Conservation (phyloP, 768 basidiomycete species). For the Termitomyces sp. region DNA sequence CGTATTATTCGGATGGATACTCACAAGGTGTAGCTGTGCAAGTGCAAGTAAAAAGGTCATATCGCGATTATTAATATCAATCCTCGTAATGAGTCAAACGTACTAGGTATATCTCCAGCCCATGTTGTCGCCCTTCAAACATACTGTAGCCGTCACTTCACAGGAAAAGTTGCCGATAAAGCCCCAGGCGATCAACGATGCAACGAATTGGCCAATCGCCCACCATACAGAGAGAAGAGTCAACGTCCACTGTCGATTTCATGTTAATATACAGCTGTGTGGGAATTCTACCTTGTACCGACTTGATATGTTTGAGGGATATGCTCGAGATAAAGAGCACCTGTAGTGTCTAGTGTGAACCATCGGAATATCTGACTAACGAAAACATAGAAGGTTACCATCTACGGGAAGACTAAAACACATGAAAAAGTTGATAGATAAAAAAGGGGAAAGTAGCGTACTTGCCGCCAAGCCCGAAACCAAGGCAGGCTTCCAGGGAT, state of each 20-base stretch:
- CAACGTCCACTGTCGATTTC: conserved; percentile 38
- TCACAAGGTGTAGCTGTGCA: conserved; percentile 34
- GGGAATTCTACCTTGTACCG: conserved; percentile 5
- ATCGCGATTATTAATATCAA: neutral
- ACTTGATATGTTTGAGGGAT: conserved; percentile 38
- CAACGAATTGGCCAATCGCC: conserved; percentile 44
- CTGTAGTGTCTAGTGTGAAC: conserved; percentile 9
- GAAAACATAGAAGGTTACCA: conserved; percentile 23
- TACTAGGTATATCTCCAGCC: conserved; percentile 58
- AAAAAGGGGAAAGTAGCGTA: conserved; percentile 18
- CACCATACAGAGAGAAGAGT: conserved; percentile 52
- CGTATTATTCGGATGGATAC: conserved; percentile 1
- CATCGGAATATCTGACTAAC: neutral
- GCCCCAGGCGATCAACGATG: conserved; percentile 48
- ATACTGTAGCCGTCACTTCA: conserved; percentile 26
- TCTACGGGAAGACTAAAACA: conserved; percentile 36
- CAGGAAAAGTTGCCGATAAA: conserved; percentile 56
- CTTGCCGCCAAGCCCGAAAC: conserved; percentile 50
- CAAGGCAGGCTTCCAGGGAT: conserved; percentile 39
- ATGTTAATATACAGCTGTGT: neutral
- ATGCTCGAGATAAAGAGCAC: conserved; percentile 40
- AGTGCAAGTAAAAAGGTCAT: neutral
- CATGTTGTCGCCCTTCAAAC: conserved; percentile 45
- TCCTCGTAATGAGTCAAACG: conserved; percentile 8
- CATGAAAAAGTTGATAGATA: conserved; percentile 10